Base-by-base conservation (phyloP, 1,139 yeast species). In the Suhomyces ambrosiae region DNA sequence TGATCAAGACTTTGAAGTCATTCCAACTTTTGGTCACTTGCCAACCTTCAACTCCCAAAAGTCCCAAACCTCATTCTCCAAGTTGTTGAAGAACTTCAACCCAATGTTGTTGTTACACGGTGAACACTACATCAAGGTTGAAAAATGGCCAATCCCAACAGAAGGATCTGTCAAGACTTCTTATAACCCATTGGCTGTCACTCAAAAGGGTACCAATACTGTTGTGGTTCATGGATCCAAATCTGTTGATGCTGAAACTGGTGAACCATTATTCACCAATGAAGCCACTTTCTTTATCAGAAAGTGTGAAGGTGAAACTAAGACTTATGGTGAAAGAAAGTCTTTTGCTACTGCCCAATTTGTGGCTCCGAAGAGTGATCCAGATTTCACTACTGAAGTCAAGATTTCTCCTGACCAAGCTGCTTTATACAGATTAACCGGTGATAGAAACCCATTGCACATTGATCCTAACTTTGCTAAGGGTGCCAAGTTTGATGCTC, bases 381-480 rank as follows among this genome's bases (percentile, higher is more conserved):
- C 97, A 21, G 95, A 86, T 58, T 86, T 76, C 54, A 79, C 74
- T 45, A 61, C 65, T 33, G 78, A 73, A 35, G 76, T 79, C 54
- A 67, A 74, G 53, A 84, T 94, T n/a, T 61, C 75, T 31, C 74
- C 67, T 39, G 86, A 89, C 60, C 87, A 82, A 61, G 97, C 97
- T 38, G 88, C 96, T 10, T 67, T 90, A 45, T 92, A 92, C 71
- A 80, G 97, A 62, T 73, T 92, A 47, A 83, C 92, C 47, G 97
- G 97, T 45, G 98, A 92, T 70, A 82, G 82, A 64, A 92, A 92
- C 65, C 97, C 97, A 47, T 76, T 92, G 54, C 98, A 92, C 67
- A 83, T 92, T 60, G 97, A 92, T 64, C 97, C 97, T 24, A 72
- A 65, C 28, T 86, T 90, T 64, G 97, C 97, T 21, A 79, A 83